Evolutionary conservation across 1,284 basidiomycete species (phyloP).

Genomic region (Rhodotorula sp.): DNA sequence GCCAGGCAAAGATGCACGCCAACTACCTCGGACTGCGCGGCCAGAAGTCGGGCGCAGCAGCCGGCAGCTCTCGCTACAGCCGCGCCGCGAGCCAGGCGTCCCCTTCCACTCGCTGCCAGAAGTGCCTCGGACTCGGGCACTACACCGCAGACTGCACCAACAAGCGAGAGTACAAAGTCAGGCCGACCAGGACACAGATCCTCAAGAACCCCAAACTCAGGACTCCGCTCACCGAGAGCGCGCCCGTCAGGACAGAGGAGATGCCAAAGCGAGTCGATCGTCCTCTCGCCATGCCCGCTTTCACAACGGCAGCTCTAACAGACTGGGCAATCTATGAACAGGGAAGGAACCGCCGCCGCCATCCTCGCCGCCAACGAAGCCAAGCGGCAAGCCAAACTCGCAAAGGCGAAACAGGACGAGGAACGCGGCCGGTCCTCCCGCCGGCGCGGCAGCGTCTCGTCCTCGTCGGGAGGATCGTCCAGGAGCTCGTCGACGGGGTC

Average conservation of each 20-base stretch:
- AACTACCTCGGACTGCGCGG: constrained; percentile 26
- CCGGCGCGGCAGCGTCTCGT: background rate
- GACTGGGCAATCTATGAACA: background rate
- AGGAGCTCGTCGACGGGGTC: background rate
- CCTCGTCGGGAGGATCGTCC: background rate
- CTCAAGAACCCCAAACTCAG: constrained; percentile 39
- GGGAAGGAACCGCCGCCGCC: constrained; percentile 36
- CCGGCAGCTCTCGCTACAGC: background rate
- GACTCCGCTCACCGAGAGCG: constrained; percentile 17
- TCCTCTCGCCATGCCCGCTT: background rate
- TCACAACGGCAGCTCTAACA: background rate
- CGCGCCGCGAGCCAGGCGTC: constrained; percentile 2
- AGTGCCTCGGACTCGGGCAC: constrained; percentile 33
- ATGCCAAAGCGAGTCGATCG: constrained; percentile 16
- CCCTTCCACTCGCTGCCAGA: constrained; percentile 28
- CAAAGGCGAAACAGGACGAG: background rate
- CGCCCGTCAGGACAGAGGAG: constrained; percentile 11
- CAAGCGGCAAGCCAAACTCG: constrained; percentile 25
- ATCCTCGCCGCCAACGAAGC: constrained; percentile 41
- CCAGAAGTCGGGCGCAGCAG: background rate
- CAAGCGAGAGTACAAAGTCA: constrained; percentile 24
- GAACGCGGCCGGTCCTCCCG: constrained; percentile 1
- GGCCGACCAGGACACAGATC: constrained; percentile 32
- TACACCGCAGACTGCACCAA: constrained; percentile 32
- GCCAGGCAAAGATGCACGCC: constrained; percentile 18